Percentiles rank a stretch among this genome's conserved stretches.
phyloP scores from a whole-genome alignment of 2,329 filamentous ascomycete species.

The Ophiostoma sp. region DNA sequence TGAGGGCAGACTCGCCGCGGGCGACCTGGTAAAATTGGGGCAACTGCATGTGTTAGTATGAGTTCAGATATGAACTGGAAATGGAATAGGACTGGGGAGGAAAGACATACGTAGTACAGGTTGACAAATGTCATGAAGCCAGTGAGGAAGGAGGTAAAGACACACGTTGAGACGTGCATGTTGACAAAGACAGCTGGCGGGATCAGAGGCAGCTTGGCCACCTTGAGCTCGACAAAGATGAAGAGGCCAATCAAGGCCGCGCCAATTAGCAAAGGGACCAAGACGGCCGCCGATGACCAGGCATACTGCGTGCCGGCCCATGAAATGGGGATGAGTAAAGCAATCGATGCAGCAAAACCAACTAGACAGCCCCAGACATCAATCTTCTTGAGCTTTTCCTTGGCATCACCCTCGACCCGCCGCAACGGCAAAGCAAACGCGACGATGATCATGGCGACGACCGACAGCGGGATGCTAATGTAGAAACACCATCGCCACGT shows the following conservation, averaged over 20 bases:
- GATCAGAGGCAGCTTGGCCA: constrained; percentile 25
- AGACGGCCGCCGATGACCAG: constrained; percentile 58
- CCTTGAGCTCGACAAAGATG: constrained; percentile 20
- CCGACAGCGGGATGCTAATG: constrained; percentile 45
- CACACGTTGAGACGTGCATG: background rate
- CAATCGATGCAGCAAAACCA: constrained; percentile 55
- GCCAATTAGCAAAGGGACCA: constrained; percentile 52
- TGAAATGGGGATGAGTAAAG: constrained; percentile 65
- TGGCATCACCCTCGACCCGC: constrained; percentile 45
- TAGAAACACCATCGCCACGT: constrained; percentile 46
- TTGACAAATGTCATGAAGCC: constrained; percentile 21
- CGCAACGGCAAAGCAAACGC: constrained; percentile 46
- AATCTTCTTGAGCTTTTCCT: constrained; percentile 54
- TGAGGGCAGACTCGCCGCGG: background rate
- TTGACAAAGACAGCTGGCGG: background rate
- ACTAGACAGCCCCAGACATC: constrained; percentile 60
- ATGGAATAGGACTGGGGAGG: background rate
- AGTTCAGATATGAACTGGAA: background rate
- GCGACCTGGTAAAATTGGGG: background rate
- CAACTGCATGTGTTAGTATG: background rate
- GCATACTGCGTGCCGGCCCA: constrained; percentile 55
- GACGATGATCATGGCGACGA: constrained; percentile 48
- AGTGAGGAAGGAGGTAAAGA: constrained; percentile 23
- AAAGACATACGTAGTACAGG: background rate
- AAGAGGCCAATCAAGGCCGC: background rate